Conservation (phyloP, 2,329 filamentous ascomycete species). For the Fusarium sp. region DNA sequence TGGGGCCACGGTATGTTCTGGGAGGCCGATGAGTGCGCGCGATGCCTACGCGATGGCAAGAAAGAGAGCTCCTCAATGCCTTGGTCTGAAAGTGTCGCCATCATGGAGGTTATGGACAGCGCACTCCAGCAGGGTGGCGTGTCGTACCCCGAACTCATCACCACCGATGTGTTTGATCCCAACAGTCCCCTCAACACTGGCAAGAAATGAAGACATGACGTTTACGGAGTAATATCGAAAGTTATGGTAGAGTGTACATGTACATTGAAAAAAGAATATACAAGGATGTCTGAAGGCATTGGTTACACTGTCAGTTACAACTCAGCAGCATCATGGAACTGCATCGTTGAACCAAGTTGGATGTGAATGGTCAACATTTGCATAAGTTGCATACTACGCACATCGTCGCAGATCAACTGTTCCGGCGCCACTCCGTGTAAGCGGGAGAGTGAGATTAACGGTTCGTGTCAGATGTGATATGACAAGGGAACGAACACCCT, state of each 20-base stretch:
- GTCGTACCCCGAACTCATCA: slow-evolving; percentile 67
- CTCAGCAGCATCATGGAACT: slow-evolving; percentile 13
- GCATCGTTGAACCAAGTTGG: slow-evolving; percentile 6
- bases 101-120: slow-evolving; percentile 81
- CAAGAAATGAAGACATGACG: slow-evolving; percentile 50
- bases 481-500: slow-evolving; percentile 25
- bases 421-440: slow-evolving; percentile 30
- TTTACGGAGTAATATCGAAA: neutral
- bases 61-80: slow-evolving; percentile 79
- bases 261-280: slow-evolving; percentile 3
- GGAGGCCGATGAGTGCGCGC: slow-evolving; percentile 84
- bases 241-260: slow-evolving; percentile 3
- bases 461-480: slow-evolving; percentile 44
- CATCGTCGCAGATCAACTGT: slow-evolving; percentile 32
- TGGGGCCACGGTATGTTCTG: slow-evolving; percentile 89
- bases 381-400: slow-evolving; percentile 24
- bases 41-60: slow-evolving; percentile 80
- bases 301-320: slow-evolving; percentile 1
- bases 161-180: slow-evolving; percentile 69
- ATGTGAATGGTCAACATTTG: slow-evolving; percentile 15
- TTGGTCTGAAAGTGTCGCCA: slow-evolving; percentile 81
- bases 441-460: slow-evolving; percentile 38
- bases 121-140: slow-evolving; percentile 67
- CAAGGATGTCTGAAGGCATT: slow-evolving; percentile 12
- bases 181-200: slow-evolving; percentile 74